These are phyloP conservation scores for Amesomyces nigricolor DNA, from an alignment of 2,329 filamentous ascomycete genomes.

Conservation along the genomic window DNA sequence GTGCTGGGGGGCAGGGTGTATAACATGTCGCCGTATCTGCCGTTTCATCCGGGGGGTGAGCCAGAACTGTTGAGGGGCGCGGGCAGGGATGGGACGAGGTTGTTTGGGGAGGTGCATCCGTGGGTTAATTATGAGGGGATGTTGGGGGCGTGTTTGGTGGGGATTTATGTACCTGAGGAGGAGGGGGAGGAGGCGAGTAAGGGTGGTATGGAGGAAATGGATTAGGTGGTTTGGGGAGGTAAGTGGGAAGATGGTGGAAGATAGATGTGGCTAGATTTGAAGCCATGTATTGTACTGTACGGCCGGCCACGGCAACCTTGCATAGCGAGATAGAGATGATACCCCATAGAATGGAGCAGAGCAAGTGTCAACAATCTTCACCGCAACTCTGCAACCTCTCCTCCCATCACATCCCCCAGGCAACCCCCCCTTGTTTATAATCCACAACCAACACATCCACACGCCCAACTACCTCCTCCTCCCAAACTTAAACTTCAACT, in stretches of 20 bases:
- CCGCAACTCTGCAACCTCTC: no score
- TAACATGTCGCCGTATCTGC: slow-evolving; percentile 83
- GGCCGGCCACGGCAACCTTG: no score
- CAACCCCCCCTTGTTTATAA: background rate
- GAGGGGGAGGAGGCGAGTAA: slow-evolving; percentile 44
- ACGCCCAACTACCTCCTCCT: slow-evolving; percentile 37
- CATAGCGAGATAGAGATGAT: slow-evolving; percentile 12
- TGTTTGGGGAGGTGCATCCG: slow-evolving; percentile 63
- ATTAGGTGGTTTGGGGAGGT: slow-evolving; percentile 6
- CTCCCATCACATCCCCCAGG: background rate
- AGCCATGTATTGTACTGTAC: no score
- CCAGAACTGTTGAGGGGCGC: slow-evolving; percentile 64
- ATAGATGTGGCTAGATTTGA: background rate
- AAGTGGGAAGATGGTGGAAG: background rate
- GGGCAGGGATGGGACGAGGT: slow-evolving; percentile 54
- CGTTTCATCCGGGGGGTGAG: slow-evolving; percentile 84
- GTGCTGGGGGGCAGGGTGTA: slow-evolving; percentile 86
- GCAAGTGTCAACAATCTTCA: no score
- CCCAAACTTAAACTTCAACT: slow-evolving; percentile 51
- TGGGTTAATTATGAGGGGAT: slow-evolving; percentile 71
- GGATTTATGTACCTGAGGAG: slow-evolving; percentile 56
- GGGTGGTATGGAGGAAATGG: slow-evolving; percentile 55
- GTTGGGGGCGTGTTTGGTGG: slow-evolving; percentile 57
- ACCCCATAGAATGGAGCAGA: slow-evolving; percentile 15
- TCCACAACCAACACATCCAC: background rate